Conservation (phyloP, 352 stramenopile species). For the Phytopythium sindhum region DNA sequence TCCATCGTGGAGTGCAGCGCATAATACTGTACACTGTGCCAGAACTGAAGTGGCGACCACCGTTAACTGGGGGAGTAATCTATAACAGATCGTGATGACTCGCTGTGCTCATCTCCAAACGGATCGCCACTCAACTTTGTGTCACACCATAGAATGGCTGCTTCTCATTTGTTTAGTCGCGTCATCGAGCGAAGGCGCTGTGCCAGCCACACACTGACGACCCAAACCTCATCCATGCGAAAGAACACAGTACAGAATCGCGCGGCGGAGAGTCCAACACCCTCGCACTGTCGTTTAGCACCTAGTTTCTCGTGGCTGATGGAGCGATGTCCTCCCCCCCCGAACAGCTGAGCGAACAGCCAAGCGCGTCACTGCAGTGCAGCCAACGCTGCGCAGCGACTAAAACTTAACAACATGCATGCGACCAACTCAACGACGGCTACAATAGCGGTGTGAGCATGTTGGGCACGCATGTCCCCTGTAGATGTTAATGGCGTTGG, state of each 20-base stretch:
- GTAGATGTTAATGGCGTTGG: no score
- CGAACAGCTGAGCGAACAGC: not conserved
- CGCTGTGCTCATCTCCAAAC: not conserved
- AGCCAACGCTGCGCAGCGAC: not conserved
- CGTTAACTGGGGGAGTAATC: not conserved
- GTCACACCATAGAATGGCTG: not conserved
- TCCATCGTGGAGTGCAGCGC: not conserved
- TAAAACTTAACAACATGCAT: no score
- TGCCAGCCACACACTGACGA: not conserved
- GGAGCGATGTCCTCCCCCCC: not conserved
- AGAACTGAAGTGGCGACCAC: no score
- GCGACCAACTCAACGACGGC: no score
- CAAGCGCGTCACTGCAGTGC: not conserved
- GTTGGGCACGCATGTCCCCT: no score
- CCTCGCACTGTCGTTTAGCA: not conserved
- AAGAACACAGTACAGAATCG: not conserved
- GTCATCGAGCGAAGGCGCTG: not conserved
- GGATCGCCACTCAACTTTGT: no score
- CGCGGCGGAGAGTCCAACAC: not conserved
- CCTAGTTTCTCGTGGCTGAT: not conserved
- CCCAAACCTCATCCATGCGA: not conserved
- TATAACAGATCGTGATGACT: constrained; percentile 2
- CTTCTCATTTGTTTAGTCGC: not conserved
- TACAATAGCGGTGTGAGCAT: no score
- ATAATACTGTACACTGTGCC: no score